phyloP scores from a whole-genome alignment of 2,329 filamentous ascomycete genomes.

The Calycina herbarum region DNA sequence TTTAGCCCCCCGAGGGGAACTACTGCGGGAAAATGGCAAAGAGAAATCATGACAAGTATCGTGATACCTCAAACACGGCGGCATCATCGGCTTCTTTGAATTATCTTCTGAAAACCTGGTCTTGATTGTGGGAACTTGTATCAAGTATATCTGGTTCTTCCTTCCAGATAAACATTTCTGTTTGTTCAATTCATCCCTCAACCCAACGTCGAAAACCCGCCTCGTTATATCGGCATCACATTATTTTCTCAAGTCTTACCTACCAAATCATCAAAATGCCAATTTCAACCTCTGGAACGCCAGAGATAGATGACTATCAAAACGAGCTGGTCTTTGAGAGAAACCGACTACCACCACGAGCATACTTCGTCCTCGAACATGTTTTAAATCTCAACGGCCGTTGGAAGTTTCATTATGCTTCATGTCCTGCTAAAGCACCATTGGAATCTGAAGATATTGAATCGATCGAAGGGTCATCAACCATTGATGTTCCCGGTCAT shows the following conservation, averaged over 20 bases:
- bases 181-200: not conserved
- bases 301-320: slow-evolving; percentile 43
- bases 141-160: not conserved
- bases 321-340: slow-evolving; percentile 54
- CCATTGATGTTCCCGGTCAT: slow-evolving; percentile 62
- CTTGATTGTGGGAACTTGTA: not conserved
- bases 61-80: not conserved
- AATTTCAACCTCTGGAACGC: not conserved
- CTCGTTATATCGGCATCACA: not conserved
- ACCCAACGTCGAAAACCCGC: not conserved
- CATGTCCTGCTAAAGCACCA: slow-evolving; percentile 48
- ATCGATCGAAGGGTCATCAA: slow-evolving; percentile 19
- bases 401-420: slow-evolving; percentile 57
- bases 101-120: not conserved
- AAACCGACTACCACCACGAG: slow-evolving; percentile 52
- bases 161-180: not conserved
- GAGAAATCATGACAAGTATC: not conserved
- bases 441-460: slow-evolving; percentile 27
- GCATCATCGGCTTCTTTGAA: not conserved
- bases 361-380: slow-evolving; percentile 53
- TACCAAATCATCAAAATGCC: not conserved
- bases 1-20: not conserved
- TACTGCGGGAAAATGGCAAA: not conserved
- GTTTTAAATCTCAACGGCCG: slow-evolving; percentile 53
- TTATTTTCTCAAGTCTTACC: not conserved